Percentiles rank a stretch among this genome's conserved stretches.
Conservation (phyloP, 305 asterid species). For the Fraxinus dipetala region DNA sequence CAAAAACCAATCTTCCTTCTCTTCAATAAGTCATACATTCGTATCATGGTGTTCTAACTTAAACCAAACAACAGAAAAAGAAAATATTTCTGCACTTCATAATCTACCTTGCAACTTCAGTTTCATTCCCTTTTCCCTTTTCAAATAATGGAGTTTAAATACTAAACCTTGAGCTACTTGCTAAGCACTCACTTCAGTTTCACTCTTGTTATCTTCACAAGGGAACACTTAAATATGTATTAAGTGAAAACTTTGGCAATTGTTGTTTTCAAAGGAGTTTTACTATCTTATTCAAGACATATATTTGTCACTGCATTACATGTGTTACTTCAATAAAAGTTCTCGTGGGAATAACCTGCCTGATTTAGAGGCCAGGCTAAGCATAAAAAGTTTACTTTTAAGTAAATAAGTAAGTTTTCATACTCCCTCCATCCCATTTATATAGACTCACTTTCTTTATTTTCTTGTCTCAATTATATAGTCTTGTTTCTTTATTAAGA, state of each 20-base stretch:
- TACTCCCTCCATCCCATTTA: too few relatives aligned
- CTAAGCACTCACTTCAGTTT: background rate
- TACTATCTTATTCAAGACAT: background rate
- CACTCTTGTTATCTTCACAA: background rate
- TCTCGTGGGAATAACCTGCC: background rate
- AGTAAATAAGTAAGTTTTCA: background rate
- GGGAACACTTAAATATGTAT: background rate
- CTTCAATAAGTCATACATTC: background rate
- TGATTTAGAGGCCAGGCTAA: background rate
- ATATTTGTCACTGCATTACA: background rate
- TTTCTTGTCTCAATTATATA: too few relatives aligned
- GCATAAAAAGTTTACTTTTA: background rate
- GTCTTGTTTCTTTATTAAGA: too few relatives aligned
- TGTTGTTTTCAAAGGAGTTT: background rate
- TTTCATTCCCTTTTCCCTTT: background rate
- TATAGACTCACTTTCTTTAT: too few relatives aligned
- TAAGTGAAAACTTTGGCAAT: background rate
- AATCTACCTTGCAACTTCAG: background rate
- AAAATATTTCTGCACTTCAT: background rate
- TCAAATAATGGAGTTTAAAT: background rate
- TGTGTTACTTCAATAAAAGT: background rate
- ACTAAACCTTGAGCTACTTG: background rate
- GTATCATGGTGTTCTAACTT: background rate
- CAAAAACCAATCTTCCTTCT: background rate
- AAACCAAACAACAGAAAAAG: background rate